A percentile compares a stretch with the other conserved stretches of the same genome.
These are phyloP conservation scores for Uronychia binucleata DNA, from an alignment of 73 alveolate genomes.

Conservation along the genomic window DNA sequence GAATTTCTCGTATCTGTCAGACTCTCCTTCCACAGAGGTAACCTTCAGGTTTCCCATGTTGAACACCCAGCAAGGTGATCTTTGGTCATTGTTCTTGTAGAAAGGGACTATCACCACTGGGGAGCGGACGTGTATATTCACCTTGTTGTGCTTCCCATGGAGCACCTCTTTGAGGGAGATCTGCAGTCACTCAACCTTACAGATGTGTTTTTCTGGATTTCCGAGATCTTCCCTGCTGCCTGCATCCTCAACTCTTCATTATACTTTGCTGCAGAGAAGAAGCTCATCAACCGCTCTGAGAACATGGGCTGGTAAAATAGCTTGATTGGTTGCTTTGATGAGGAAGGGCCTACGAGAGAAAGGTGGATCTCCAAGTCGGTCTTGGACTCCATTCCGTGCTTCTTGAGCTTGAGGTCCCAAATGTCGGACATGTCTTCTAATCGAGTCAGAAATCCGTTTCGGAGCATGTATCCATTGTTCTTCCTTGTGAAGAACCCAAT, in stretches of 20 bases:
- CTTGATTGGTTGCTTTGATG: slow-evolving; percentile 24
- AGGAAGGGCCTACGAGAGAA: slow-evolving; percentile 7
- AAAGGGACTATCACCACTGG: slow-evolving; percentile 44
- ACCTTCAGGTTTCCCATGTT: slow-evolving; percentile 40
- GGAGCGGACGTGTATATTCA: slow-evolving; percentile 20
- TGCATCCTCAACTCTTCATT: slow-evolving; percentile 37
- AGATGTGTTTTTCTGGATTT: slow-evolving; percentile 19
- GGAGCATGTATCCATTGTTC: not conserved
- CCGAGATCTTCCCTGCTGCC: slow-evolving; percentile 41
- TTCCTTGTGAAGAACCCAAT: not conserved
- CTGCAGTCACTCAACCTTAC: no score
- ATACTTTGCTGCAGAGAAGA: slow-evolving; percentile 16
- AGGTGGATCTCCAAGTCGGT: not conserved
- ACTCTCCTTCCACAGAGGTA: slow-evolving; percentile 8
- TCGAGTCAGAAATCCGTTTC: not conserved
- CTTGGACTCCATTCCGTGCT: not conserved
- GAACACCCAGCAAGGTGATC: slow-evolving; percentile 29
- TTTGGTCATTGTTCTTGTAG: slow-evolving; percentile 14
- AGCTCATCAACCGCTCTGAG: slow-evolving; percentile 4
- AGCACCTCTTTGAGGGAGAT: slow-evolving; percentile 16
- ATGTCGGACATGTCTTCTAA: not conserved
- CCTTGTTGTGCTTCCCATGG: slow-evolving; percentile 19
- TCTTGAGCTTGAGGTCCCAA: slow-evolving; percentile 1
- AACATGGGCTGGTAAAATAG: slow-evolving; percentile 16
- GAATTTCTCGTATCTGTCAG: no score